Evolutionary conservation across 1,284 basidiomycete genomes (phyloP), one percentile per base, ranked within the genome.

Genomic region (Fomitopsis schrenkii): DNA sequence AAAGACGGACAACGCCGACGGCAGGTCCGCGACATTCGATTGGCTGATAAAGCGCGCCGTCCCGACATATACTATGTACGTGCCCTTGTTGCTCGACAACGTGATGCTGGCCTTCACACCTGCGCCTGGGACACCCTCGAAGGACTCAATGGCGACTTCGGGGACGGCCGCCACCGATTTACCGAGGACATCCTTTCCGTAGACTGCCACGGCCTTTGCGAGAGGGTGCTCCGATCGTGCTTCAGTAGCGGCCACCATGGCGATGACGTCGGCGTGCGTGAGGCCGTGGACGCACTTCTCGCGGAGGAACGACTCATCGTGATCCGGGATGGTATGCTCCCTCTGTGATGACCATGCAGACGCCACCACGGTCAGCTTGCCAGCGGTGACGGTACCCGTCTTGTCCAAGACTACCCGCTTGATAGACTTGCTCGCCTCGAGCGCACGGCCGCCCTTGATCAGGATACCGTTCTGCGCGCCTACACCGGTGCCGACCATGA

Each of bases 401-500:
- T 99, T 99, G 82, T 99, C 97, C 59, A 99, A 77, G 0, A 98
- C 84, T 66, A 99, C 88, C 40, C 86, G 83, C 70, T 86, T 86
- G 69, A 99, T 89, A 57, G 82, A 82, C 68, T 86, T 88, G 72
- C 94, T 95, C 3, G 94, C 94, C 73, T 99, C 97, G 46, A 99
- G 80, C 2, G 97, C 95, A 22, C 91, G 83, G 3, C 96, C 97
- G 50, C 97, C 96, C 74, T 99, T 99, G 85, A 99, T 98, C 55
- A 99, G 79, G 65, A 99, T 99, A 0, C 97, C 97, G 71, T 98
- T 95, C 79, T 93, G 85, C 12, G 97, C 97, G 1, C 97, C 97
- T 59, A 99, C 90, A 0, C 97, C 97, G 0, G 97, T 99, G 35
- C 97, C 97, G 44, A 99, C 97, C 97, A 99, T 99, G 75, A 99